Percentiles rank a stretch among this genome's conserved stretches.
phyloP scores from a whole-genome alignment of 768 basidiomycete species.

The Mycena vulgaris region DNA sequence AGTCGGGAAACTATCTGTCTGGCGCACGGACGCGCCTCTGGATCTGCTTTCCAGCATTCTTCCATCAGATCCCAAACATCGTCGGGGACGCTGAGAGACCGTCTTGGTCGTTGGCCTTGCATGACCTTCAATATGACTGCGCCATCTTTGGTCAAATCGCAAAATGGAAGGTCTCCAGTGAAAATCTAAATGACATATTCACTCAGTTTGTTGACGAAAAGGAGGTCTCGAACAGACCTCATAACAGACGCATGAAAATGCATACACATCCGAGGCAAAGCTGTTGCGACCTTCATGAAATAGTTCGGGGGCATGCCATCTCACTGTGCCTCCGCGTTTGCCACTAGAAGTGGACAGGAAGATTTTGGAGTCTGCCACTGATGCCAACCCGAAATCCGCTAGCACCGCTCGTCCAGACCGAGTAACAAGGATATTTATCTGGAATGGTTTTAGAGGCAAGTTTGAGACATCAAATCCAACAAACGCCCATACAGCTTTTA shows the following conservation, averaged over 20 bases:
- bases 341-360: conserved; percentile 31
- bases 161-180: conserved; percentile 43
- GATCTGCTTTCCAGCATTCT: conserved; percentile 28
- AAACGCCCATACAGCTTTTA: conserved; percentile 48
- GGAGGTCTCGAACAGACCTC: conserved; percentile 45
- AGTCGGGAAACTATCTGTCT: conserved; percentile 28
- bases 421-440: conserved; percentile 48
- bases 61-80: conserved; percentile 33
- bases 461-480: not conserved
- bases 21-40: conserved; percentile 13
- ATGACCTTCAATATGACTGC: conserved; percentile 41
- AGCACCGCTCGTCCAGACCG: conserved; percentile 43
- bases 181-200: conserved; percentile 38
- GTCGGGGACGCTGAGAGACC: conserved; percentile 5
- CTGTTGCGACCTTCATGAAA: conserved; percentile 35
- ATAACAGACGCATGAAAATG: conserved; percentile 47
- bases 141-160: conserved; percentile 33
- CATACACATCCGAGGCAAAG: conserved; percentile 47
- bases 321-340: conserved; percentile 40
- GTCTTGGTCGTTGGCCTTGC: conserved; percentile 19
- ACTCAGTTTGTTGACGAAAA: not conserved
- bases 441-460: not conserved
- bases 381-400: conserved; percentile 48
- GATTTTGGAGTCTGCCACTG: conserved; percentile 40
- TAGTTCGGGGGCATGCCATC: conserved; percentile 50